Conservation (phyloP, 495 filamentous ascomycete genomes). For the Annulohypoxylon nitens region DNA sequence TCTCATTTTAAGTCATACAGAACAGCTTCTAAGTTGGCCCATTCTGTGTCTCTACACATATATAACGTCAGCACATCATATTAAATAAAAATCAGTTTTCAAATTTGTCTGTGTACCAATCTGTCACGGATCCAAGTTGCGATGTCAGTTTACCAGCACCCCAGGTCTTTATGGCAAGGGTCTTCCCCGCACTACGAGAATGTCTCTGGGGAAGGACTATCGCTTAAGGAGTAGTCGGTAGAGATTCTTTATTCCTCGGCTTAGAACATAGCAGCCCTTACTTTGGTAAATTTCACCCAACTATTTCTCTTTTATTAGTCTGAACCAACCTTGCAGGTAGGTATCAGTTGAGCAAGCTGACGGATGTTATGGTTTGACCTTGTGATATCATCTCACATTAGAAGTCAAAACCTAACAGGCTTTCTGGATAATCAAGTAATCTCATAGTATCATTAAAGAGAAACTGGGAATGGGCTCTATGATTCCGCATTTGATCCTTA, state of each 20-base stretch:
- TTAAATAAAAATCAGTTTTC: background rate
- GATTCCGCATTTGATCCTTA: background rate
- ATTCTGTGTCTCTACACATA: no score
- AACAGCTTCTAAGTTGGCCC: background rate
- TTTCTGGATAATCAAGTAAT: no score
- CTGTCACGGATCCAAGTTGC: background rate
- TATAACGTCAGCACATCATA: background rate
- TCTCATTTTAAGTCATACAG: background rate
- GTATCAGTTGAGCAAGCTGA: background rate
- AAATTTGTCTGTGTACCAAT: background rate
- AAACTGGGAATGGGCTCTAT: conserved; percentile 13
- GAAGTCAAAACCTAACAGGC: no score
- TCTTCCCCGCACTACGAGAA: conserved; percentile 18
- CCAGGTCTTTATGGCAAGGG: conserved; percentile 1
- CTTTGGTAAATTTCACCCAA: background rate
- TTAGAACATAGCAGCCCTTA: background rate
- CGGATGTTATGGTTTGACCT: no score
- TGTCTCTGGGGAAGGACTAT: background rate
- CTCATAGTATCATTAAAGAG: background rate
- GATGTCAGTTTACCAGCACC: conserved; percentile 13
- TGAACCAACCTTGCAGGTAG: background rate
- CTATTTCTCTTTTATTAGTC: background rate
- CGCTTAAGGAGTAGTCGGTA: background rate
- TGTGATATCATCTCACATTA: no score
- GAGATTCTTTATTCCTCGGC: conserved; percentile 5